Conservation (phyloP, 805 yeast genomes). For the Sungouiozyma intestinalis region DNA sequence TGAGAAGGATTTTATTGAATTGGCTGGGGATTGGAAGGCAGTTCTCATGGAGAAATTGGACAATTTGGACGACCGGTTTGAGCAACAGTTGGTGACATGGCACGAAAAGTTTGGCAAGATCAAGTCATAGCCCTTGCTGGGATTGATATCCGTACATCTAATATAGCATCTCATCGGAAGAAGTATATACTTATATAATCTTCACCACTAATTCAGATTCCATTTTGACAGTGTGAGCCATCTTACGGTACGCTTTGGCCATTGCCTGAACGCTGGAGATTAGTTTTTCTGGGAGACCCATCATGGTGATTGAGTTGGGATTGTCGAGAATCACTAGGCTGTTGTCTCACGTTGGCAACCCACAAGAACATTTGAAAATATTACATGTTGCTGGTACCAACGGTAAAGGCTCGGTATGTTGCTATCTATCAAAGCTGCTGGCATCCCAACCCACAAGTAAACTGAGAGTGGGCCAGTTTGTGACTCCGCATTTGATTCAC, state of each 20-base stretch:
- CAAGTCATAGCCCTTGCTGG: slow-evolving; percentile 2
- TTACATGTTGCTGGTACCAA: slow-evolving; percentile 96
- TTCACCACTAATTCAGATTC: too few species aligned
- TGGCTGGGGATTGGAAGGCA: slow-evolving; percentile 20
- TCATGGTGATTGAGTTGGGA: slow-evolving; percentile 52
- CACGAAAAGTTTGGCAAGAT: slow-evolving; percentile 19
- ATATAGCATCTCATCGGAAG: background rate
- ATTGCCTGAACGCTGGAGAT: background rate
- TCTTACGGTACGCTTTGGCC: background rate
- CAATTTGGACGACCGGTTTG: slow-evolving; percentile 12
- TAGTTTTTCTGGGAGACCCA: too few species aligned
- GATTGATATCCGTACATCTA: background rate
- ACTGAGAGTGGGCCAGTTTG: slow-evolving; percentile 62
- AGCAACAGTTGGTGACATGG: slow-evolving; percentile 13
- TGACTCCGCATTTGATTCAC: slow-evolving; percentile 74
- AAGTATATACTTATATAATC: background rate
- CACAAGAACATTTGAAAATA: slow-evolving; percentile 52
- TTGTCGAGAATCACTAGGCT: slow-evolving; percentile 40
- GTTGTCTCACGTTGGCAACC: slow-evolving; percentile 48
- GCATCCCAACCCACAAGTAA: slow-evolving; percentile 34
- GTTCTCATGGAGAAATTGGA: slow-evolving; percentile 13
- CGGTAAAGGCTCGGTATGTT: slow-evolving; percentile 90
- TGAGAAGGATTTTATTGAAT: slow-evolving; percentile 15
- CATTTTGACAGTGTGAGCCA: too few species aligned
- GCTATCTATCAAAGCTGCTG: slow-evolving; percentile 63